Evolutionary conservation across 495 filamentous ascomycete species (phyloP).

Genomic region (Lindgomyces ingoldianus): DNA sequence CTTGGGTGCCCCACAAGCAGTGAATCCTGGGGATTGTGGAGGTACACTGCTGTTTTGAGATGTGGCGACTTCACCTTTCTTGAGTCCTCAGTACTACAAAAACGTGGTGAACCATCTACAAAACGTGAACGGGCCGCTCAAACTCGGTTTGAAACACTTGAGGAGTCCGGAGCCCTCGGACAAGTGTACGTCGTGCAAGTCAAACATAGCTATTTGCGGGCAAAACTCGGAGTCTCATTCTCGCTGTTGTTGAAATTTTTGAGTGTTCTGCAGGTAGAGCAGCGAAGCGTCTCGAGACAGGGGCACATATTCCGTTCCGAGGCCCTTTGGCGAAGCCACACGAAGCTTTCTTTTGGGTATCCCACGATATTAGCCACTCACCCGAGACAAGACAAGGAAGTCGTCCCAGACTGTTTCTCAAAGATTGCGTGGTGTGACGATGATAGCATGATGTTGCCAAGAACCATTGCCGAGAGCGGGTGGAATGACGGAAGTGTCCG

Average conservation of each 20-base stretch:
- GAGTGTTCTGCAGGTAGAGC: background rate
- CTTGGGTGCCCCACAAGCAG: too few relatives aligned
- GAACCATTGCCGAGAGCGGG: background rate
- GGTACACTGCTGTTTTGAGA: too few relatives aligned
- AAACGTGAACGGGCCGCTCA: background rate
- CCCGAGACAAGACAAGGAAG: background rate
- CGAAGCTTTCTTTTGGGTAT: background rate
- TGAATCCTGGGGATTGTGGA: too few relatives aligned
- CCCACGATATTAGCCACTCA: background rate
- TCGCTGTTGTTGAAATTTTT: background rate
- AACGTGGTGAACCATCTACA: too few relatives aligned
- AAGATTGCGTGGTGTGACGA: background rate
- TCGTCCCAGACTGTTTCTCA: background rate
- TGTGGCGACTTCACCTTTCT: too few relatives aligned
- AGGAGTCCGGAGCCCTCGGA: background rate
- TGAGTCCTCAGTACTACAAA: too few relatives aligned
- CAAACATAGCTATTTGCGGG: too few relatives aligned
- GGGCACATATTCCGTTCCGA: background rate
- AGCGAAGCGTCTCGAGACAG: background rate
- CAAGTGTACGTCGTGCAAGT: too few relatives aligned
- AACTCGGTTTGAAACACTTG: background rate
- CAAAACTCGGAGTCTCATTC: too few relatives aligned
- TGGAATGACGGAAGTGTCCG: background rate
- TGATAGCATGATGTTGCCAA: background rate
- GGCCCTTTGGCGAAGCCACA: background rate